Conservation (phyloP, 2,329 filamentous ascomycete species). For the Fusarium keratoplasticum region DNA sequence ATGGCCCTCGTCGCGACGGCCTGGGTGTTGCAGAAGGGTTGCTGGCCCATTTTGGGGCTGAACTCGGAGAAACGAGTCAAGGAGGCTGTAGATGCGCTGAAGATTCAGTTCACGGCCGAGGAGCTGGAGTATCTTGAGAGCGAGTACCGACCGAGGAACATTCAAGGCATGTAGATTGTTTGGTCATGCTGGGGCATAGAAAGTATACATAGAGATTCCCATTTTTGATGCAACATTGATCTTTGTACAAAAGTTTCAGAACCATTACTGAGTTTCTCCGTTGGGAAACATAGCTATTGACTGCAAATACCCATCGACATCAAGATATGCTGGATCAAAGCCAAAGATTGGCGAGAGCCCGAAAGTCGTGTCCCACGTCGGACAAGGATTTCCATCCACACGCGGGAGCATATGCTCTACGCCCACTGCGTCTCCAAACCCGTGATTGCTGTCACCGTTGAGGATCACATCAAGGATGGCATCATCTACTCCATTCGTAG, state of each 20-base stretch:
- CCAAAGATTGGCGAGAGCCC: constrained; percentile 46
- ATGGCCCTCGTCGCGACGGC: constrained; percentile 76
- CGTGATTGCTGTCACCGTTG: not conserved
- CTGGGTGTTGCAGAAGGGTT: constrained; percentile 68
- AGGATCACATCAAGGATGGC: not conserved
- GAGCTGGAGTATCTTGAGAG: constrained; percentile 73
- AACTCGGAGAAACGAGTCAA: constrained; percentile 69
- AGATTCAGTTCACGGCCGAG: constrained; percentile 64
- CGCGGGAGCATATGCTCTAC: constrained; percentile 13
- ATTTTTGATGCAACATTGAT: not conserved
- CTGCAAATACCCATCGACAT: constrained; percentile 28
- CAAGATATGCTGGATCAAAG: constrained; percentile 40
- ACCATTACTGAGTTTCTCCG: not conserved
- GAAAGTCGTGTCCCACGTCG: constrained; percentile 44
- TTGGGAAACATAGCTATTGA: constrained; percentile 34
- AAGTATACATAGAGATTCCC: not conserved
- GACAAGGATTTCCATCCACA: constrained; percentile 27
- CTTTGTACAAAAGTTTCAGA: not conserved
- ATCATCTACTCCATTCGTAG: constrained; percentile 1
- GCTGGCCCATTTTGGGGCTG: constrained; percentile 72
- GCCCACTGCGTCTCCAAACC: constrained; percentile 2
- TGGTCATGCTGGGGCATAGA: not conserved
- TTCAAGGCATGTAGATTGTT: constrained; percentile 47
- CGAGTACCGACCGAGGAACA: constrained; percentile 66
- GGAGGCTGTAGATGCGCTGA: constrained; percentile 64